These are phyloP conservation scores for Aspergillus tubingensis DNA, from an alignment of 2,329 filamentous ascomycete genomes.

Conservation along the genomic window DNA sequence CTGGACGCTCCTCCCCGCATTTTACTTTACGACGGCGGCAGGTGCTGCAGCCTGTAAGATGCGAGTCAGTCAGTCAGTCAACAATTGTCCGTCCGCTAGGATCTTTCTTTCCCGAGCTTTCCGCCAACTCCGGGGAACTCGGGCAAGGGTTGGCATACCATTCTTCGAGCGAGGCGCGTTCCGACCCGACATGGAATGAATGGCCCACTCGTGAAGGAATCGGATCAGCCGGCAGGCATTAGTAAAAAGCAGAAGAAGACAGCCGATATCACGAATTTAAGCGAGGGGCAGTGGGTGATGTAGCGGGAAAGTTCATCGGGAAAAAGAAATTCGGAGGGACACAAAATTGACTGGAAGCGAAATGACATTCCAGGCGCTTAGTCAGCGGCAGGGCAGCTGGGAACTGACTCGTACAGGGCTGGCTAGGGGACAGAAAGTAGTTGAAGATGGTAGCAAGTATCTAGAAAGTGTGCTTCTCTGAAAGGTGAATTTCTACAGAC, in stretches of 20 bases:
- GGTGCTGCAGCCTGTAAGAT: slow-evolving; percentile 38
- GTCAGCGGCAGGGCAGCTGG: neutral
- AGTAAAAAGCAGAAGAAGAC: slow-evolving; percentile 1
- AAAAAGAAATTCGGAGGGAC: neutral
- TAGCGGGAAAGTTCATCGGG: neutral
- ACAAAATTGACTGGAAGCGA: too few species aligned
- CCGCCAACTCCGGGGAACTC: slow-evolving; percentile 10
- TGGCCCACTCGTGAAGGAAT: slow-evolving; percentile 10
- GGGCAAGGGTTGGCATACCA: slow-evolving; percentile 25
- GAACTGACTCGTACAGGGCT: neutral
- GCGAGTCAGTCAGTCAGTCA: slow-evolving; percentile 7
- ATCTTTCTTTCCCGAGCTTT: slow-evolving; percentile 2
- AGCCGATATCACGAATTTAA: neutral
- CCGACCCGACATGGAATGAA: slow-evolving; percentile 35
- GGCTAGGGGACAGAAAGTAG: neutral
- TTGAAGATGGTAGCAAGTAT: neutral
- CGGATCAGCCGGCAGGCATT: slow-evolving; percentile 15
- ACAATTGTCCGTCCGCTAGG: neutral
- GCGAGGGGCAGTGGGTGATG: neutral
- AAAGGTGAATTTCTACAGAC: neutral
- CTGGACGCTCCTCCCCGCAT: slow-evolving; percentile 38
- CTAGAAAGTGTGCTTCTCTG: neutral
- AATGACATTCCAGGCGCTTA: neutral
- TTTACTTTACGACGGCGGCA: slow-evolving; percentile 41
- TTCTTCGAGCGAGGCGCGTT: slow-evolving; percentile 44